A percentile compares a stretch with the other conserved stretches of the same genome.
Evolutionary conservation across 345 rosid genomes (phyloP).

Genomic region (Eucalyptus regnans): DNA sequence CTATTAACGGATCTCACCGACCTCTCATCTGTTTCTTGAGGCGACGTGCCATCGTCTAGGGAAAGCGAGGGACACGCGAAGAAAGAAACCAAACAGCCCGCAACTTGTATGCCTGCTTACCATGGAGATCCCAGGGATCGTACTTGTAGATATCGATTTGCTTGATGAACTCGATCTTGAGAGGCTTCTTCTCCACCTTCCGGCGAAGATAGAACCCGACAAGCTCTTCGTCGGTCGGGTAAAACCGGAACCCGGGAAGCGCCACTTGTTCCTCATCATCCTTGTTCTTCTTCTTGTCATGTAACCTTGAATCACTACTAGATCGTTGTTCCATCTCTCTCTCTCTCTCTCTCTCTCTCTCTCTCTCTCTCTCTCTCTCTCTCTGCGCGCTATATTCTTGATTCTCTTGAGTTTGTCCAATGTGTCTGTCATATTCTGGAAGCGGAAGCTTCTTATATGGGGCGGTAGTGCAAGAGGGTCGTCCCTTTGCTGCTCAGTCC

Average conservation of each 20-base stretch:
- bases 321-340: neutral
- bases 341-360: neutral
- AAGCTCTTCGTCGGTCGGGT: constrained; percentile 41
- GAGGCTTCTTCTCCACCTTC: constrained; percentile 21
- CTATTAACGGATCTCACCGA: neutral
- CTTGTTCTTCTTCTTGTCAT: neutral
- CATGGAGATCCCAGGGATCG: constrained; percentile 47
- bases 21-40: neutral
- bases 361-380: neutral
- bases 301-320: neutral
- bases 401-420: neutral
- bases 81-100: neutral
- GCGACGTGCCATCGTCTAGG: neutral
- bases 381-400: neutral
- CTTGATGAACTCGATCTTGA: constrained; percentile 21
- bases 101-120: constrained; percentile 1
- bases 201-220: constrained; percentile 29
- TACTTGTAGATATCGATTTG: constrained; percentile 31
- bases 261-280: constrained; percentile 3
- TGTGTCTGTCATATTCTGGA: neutral
- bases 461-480: neutral
- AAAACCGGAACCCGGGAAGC: constrained; percentile 37
- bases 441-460: neutral
- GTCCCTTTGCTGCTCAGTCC: neutral
- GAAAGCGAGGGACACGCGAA: neutral